Percentiles rank a stretch among this genome's conserved stretches.
Conservation (phyloP, 805 yeast genomes). For the Candida dendrica region DNA sequence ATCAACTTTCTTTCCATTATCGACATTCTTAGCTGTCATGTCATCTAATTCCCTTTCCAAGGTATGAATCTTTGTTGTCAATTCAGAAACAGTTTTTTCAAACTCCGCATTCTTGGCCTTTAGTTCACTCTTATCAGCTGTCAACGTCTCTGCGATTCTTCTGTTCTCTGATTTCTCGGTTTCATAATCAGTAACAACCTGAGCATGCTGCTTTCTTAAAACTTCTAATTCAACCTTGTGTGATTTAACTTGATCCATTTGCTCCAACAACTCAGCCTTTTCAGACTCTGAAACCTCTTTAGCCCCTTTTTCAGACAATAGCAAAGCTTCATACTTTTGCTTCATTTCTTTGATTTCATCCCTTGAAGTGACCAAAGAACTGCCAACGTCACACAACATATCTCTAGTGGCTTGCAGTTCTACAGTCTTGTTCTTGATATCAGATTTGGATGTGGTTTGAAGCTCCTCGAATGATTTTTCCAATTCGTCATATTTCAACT, state of each 20-base stretch:
- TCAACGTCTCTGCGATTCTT: slow-evolving; percentile 8
- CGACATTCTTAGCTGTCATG: neutral
- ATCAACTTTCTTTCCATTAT: neutral
- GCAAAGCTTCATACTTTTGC: slow-evolving; percentile 7
- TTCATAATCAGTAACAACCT: slow-evolving; percentile 21
- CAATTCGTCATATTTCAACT: slow-evolving; percentile 13
- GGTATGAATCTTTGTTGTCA: slow-evolving; percentile 2
- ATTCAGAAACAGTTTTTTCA: slow-evolving; percentile 5
- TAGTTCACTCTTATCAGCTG: slow-evolving; percentile 14
- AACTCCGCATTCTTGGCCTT: slow-evolving; percentile 5
- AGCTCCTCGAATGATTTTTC: slow-evolving; percentile 13
- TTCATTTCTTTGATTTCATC: slow-evolving; percentile 42
- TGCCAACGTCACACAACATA: slow-evolving; percentile 69
- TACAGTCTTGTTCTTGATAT: slow-evolving; percentile 37
- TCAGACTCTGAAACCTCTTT: slow-evolving; percentile 7
- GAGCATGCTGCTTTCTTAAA: slow-evolving; percentile 29
- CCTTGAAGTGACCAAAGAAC: slow-evolving; percentile 67
- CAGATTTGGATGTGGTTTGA: slow-evolving; percentile 5
- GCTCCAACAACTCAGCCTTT: slow-evolving; percentile 8
- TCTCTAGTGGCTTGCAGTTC: slow-evolving; percentile 70
- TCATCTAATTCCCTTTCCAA: neutral
- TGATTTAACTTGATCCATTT: slow-evolving; percentile 10
- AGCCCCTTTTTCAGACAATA: slow-evolving; percentile 7
- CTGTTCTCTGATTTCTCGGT: slow-evolving; percentile 11
- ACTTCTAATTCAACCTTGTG: slow-evolving; percentile 20